phyloP scores from a whole-genome alignment of 768 basidiomycete genomes.

The Lactarius hatsudake region DNA sequence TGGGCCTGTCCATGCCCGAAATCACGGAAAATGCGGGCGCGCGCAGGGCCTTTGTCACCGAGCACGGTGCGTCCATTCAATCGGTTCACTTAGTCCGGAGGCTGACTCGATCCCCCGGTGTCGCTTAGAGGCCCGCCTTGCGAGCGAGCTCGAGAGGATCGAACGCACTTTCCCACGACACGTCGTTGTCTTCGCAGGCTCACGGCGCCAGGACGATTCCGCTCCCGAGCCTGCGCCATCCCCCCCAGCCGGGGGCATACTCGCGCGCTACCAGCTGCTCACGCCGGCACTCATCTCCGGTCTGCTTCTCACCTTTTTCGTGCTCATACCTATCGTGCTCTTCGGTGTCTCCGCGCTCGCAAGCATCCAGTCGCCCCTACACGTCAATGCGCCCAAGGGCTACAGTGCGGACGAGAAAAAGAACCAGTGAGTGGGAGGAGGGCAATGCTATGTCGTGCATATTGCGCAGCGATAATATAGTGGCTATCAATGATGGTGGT shows the following conservation, averaged over 20 bases:
- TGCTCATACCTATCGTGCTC: constrained; percentile 64
- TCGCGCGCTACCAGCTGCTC: constrained; percentile 72
- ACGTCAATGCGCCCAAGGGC: constrained; percentile 61
- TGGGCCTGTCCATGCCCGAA: constrained; percentile 54
- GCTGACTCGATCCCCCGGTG: constrained; percentile 20
- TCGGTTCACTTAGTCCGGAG: neutral
- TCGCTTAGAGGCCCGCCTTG: constrained; percentile 43
- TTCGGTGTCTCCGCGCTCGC: constrained; percentile 64
- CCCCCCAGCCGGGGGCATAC: constrained; percentile 53
- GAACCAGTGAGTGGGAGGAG: constrained; percentile 49
- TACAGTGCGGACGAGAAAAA: constrained; percentile 72
- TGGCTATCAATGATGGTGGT: constrained; percentile 23
- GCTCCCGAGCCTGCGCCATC: constrained; percentile 33
- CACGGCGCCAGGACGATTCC: constrained; percentile 42
- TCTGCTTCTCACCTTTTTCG: constrained; percentile 62
- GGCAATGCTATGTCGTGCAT: neutral
- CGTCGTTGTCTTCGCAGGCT: constrained; percentile 65
- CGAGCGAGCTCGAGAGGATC: constrained; percentile 48
- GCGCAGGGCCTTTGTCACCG: constrained; percentile 48
- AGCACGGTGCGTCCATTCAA: constrained; percentile 47
- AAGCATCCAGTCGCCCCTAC: constrained; percentile 69
- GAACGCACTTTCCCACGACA: constrained; percentile 53
- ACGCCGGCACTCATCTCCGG: constrained; percentile 69
- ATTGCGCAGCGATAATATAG: constrained; percentile 23
- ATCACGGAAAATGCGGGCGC: constrained; percentile 41